Percentiles rank a stretch among this genome's conserved stretches.
Conservation (phyloP, 1,139 yeast genomes). For the Nadsonia starkeyi-henricii region DNA sequence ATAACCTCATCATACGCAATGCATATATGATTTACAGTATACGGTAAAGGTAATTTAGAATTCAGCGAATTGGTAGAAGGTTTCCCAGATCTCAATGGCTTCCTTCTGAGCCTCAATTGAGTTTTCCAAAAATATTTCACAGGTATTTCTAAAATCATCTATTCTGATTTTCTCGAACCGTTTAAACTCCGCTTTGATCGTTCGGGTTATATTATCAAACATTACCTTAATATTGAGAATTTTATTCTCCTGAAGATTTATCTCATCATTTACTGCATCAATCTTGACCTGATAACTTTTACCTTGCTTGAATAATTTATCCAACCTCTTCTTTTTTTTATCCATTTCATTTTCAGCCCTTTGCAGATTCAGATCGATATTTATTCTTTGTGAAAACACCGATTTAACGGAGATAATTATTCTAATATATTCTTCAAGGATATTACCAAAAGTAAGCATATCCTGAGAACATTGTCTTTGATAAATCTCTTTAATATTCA, state of each 20-base stretch:
- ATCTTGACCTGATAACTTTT: conserved; percentile 53
- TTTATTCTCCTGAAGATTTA: conserved; percentile 43
- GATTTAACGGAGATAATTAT: conserved; percentile 62
- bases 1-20: too few relatives aligned
- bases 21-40: too few relatives aligned
- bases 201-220: conserved; percentile 47
- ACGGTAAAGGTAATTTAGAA: background rate
- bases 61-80: conserved; percentile 29
- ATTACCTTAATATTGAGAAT: conserved; percentile 41
- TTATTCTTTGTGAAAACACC: conserved; percentile 63
- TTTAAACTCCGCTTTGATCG: conserved; percentile 55
- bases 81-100: conserved; percentile 89
- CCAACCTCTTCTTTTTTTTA: conserved; percentile 34
- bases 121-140: conserved; percentile 82
- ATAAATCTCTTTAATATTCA: conserved; percentile 55
- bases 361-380: conserved; percentile 48
- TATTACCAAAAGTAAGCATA: conserved; percentile 70
- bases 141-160: conserved; percentile 75
- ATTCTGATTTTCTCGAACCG: conserved; percentile 64
- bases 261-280: conserved; percentile 40
- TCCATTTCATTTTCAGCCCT: conserved; percentile 36
- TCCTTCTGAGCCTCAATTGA: conserved; percentile 91
- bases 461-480: conserved; percentile 79
- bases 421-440: conserved; percentile 78
- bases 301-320: conserved; percentile 41